phyloP scores from a whole-genome alignment of 2,329 filamentous ascomycete genomes.

The Hymenoscyphus repandus region DNA sequence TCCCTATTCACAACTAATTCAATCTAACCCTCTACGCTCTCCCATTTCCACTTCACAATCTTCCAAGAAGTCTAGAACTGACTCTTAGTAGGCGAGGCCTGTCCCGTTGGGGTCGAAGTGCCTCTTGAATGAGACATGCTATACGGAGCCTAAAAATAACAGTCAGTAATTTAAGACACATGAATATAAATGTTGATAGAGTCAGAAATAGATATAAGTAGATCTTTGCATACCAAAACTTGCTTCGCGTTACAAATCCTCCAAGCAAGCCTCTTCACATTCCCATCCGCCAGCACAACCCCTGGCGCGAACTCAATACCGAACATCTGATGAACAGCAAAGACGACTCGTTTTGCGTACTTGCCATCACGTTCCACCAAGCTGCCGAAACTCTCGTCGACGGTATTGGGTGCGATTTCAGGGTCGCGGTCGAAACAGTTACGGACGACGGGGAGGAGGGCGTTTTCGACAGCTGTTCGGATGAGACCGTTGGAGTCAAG shows the following conservation, averaged over 20 bases:
- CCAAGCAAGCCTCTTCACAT: conserved; percentile 86
- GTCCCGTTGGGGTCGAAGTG: neutral
- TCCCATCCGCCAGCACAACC: conserved; percentile 88
- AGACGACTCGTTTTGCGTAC: conserved; percentile 84
- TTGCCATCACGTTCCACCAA: conserved; percentile 83
- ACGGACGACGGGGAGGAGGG: conserved; percentile 75
- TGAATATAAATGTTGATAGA: neutral
- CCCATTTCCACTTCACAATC: neutral
- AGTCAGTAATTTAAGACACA: neutral
- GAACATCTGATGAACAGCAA: conserved; percentile 94
- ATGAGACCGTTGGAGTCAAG: conserved; percentile 53
- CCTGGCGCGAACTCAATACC: conserved; percentile 92
- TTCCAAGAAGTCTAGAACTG: neutral
- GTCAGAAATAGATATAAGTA: conserved; percentile 6
- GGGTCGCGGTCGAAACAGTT: conserved; percentile 93
- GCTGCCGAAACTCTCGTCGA: conserved; percentile 78
- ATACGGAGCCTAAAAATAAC: conserved; percentile 1
- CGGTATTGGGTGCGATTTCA: conserved; percentile 76
- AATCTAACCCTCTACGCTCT: neutral
- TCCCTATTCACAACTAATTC: neutral
- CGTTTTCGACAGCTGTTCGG: conserved; percentile 65
- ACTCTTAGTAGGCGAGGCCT: neutral
- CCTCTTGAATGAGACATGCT: conserved; percentile 5
- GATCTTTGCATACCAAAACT: conserved; percentile 64
- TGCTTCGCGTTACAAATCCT: conserved; percentile 93